Evolutionary conservation across 1,284 basidiomycete genomes (phyloP), one percentile per base, ranked within the genome.

Genomic region (Singerocomus rubriflavus): DNA sequence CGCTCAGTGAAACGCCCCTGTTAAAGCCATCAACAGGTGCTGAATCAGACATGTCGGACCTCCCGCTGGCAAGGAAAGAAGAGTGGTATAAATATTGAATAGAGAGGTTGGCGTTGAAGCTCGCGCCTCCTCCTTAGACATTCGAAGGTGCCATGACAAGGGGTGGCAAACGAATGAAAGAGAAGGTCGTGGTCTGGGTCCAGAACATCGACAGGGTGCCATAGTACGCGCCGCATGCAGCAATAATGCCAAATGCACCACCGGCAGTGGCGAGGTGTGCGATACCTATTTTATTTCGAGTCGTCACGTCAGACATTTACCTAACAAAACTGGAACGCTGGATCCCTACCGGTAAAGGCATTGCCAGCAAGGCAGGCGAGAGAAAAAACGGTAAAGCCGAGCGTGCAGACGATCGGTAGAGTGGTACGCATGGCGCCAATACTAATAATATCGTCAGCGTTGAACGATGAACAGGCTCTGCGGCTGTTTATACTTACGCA

Each of bases 171-270:
- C 57, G 64, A 21, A 67, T 62, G 34, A 57, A 65, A 13, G 62
- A 66, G 29, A 21, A 51, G 2, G 62, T 66, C 10, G 63, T 62
- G 17, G 64, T 61, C 39, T 65, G 60, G 3, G 62, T 67, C 59
- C 61, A 64, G 37, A 64, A 57, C 48, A 54, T 46, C 13, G 62
- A 61, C 32, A 65, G 5, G 25, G 63, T 52, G 4, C 57, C 59
- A 10, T 67, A 64, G 61, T 64, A 67, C 46, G 62, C 60, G 8
- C 64, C 64, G 25, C 62, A 67, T 10, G 64, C 47, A 8, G 65
- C 64, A 27, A 64, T 30, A 34, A 63, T n/a, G 32, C 65, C 62
- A 26, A 63, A 48, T 5, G 46, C 56, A 51, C 65, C 65, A 45
- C 65, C 65, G 7, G 56, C 62, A 3, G 63, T 67, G n/a, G 62